Base-by-base conservation (phyloP, 75 land plant species). In the Adiantum capillusveneris region DNA sequence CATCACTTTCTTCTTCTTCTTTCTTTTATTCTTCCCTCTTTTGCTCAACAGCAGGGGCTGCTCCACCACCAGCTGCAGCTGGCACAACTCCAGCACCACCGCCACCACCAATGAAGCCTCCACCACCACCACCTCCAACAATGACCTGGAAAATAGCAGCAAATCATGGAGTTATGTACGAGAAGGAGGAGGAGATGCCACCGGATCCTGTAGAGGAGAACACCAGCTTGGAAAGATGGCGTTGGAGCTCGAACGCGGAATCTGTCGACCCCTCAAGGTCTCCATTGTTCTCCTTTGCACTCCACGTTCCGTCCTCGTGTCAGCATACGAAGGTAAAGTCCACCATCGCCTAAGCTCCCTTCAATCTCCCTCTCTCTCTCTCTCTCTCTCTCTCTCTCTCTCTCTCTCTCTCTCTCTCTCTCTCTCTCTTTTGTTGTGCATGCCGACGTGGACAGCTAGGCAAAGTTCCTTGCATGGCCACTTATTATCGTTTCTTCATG, bases 61-160 rank as follows among this genome's bases (percentile, higher is more conserved):
- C 63, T 25, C 69, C 77, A 0, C 53, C 86, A 17, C 62, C 70
- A 6, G 48, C 78, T 12, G 63, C 60, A 9, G 57, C 73, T 5
- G 58, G 53, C 0, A 70, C 58, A 11, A 72, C 77, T 24, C 62
- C 75, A 14, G 60, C 66, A 1, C 58, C 75, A n/a, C n/a, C n/a
- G n/a, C n/a, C n/a, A n/a, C n/a, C n/a, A 21, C 59, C 55, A 18
- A 28, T 63, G 0, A 60, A 71, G 22, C 75, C 79, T 1, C 68
- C 72, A 31, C 69, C 81, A 11, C 74, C 81, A 24, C 75, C 87
- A 24, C 85, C 85, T 9, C 77, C 77, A 67, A 85, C 43, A 53
- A 82, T 71, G 48, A 85, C 89, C 89, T 84, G 88, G 67, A 78
- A 83, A 43, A 87, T 82, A 11, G 84, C 92, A 11, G 92, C 81